Base-by-base conservation (phyloP, 352 stramenopile species). In the Pythium brassicae region DNA sequence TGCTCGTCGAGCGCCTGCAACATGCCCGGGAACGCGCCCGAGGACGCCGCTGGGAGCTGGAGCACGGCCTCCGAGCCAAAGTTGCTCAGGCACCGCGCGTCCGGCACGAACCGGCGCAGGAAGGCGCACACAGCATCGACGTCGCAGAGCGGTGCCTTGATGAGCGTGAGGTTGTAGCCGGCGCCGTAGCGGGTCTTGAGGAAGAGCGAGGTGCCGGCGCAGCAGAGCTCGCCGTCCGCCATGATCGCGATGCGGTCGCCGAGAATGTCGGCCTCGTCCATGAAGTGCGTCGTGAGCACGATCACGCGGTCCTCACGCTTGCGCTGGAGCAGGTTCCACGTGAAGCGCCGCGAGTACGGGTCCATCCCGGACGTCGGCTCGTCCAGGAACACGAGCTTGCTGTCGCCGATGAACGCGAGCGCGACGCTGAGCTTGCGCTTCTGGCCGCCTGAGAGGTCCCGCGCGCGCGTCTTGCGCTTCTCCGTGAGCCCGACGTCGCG, bases 311-410 rank as follows among this genome's bases (percentile, higher is more conserved):
- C 72, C 12, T 63, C 27, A 6, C 78, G 69, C 55, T 80, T 78
- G 57, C 69, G 67, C 19, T 85, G 75, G 53, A 94, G 81, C 20
- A 97, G 57, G 25, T 97, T 76, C 94, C 94, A 98, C 14, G 69
- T 89, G 45, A 98, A 65, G 8, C 96, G 76, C 40, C 96, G 80
- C 27, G 72, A 94, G 68, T 97, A 98, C 17, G 94, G 93, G 60
- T 99, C 96, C 91, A 99, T 98, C 2, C 95, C 96, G 4, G 76
- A 87, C 14, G 95, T 99, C 11, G 95, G 95, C 51, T 98, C 91
- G 50, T 98, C 88, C 48, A 97, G 65, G 26, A 97, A 92, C 35
- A 96, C 78, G 32, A 97, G 69, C 46, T 95, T 93, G 54, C 77
- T 88, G 60, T 97, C 90, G 20, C 97, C 97, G 57, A 98, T 92